phyloP scores from a whole-genome alignment of 2,329 filamentous ascomycete genomes.

The Aaosphaeria pasadenensis region DNA sequence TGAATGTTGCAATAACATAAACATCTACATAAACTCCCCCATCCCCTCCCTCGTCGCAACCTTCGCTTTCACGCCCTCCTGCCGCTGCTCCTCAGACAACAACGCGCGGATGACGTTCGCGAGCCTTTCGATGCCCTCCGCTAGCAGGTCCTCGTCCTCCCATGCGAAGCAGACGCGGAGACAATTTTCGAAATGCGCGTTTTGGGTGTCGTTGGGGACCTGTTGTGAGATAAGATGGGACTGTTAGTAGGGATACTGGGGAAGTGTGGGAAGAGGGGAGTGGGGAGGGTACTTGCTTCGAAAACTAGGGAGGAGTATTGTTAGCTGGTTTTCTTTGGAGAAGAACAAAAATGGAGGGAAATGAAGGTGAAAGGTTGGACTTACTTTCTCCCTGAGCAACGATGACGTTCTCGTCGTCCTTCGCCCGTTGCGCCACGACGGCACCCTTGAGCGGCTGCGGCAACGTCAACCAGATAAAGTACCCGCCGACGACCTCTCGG shows the following conservation, averaged over 20 bases:
- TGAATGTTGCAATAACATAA: no score
- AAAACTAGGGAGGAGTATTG: conserved; percentile 52
- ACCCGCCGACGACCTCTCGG: conserved; percentile 66
- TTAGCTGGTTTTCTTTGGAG: neutral
- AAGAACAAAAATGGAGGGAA: conserved; percentile 40
- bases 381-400: conserved; percentile 50
- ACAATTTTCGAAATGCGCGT: conserved; percentile 56
- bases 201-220: conserved; percentile 45
- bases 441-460: conserved; percentile 53
- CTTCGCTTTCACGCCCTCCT: conserved; percentile 8
- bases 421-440: conserved; percentile 56
- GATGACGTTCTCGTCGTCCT: conserved; percentile 62
- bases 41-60: conserved; percentile 12
- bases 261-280: conserved; percentile 40
- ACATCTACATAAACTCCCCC: no score
- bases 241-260: conserved; percentile 8
- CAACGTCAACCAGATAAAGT: conserved; percentile 78
- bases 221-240: conserved; percentile 3
- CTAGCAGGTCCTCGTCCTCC: conserved; percentile 64
- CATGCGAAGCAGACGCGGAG: conserved; percentile 42
- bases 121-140: conserved; percentile 65
- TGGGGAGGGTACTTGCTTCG: conserved; percentile 38
- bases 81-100: conserved; percentile 23
- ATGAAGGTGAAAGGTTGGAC: conserved; percentile 59
- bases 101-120: conserved; percentile 47